Base-by-base conservation (phyloP, 2,329 filamentous ascomycete genomes). In the Colletotrichum salicis region DNA sequence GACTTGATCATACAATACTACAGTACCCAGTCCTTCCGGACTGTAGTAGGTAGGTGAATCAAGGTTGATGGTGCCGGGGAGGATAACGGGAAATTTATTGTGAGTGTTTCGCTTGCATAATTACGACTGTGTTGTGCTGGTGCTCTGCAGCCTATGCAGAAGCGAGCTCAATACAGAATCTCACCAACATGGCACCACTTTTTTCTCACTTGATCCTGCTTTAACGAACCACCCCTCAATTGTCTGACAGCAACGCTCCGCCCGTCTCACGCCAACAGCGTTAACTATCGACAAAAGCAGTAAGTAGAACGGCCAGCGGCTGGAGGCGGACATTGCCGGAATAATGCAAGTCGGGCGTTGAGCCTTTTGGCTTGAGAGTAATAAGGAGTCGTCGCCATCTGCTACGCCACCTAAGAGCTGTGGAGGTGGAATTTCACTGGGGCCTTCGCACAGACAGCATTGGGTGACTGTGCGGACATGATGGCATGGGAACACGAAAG, bases 231-330 rank as follows among this genome's bases (percentile, higher is more conserved):
- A 33, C 37, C 63, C 24, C 51, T 54, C 51, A 54, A 29, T 27
- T 54, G 22, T 27, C 51, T 24, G 22, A 54, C 51, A 6, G 51
- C 51, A 7, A 22, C 13, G 51, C 51, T 54, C 51, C 51, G 51
- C 51, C 24, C n/a, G 3, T 10, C 51, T 54, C 51, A 27, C 51
- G 11, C 51, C 11, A 54, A 27, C 27, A 5, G 51, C 8, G 31
- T 19, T 41, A 5, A 55, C 68, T 41, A 55, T 56, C 27, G 27
- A 71, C 64, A 24, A 67, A 70, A 57, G 41, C 35, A 33, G 68
- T 57, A 56, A 41, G 51, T 37, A 55, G 22, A 13, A 24, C 58
- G 31, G 51, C 57, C 33, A 29, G 54, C 19, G 51, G 13, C 37
- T 41, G 24, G 64, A 68, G 51, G 27, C 58, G 33, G 51, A 51